Conservation (phyloP, 2,329 filamentous ascomycete genomes). For the Coniochaeta sp. region DNA sequence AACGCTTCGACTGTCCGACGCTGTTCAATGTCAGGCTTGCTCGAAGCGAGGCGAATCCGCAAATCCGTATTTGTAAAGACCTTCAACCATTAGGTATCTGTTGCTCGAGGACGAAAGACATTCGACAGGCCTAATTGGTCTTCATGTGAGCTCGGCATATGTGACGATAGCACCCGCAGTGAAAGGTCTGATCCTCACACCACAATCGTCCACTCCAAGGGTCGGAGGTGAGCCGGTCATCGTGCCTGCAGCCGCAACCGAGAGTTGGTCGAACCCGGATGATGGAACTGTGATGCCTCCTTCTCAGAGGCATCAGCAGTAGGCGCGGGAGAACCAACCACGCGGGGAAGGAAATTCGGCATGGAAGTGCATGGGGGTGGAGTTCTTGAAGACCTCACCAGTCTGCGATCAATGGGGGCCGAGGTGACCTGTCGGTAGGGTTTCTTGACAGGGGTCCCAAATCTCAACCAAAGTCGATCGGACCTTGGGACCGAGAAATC, state of each 20-base stretch:
- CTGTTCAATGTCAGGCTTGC: not conserved
- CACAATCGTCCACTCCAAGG: not conserved
- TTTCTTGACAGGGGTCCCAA: not conserved
- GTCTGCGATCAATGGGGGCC: not conserved
- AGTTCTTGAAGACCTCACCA: not conserved
- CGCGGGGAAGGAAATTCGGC: not conserved
- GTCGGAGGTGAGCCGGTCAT: not conserved
- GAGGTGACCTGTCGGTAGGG: not conserved
- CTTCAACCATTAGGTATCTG: not conserved
- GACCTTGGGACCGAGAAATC: not conserved
- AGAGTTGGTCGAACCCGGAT: not conserved
- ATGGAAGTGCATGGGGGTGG: too few species aligned
- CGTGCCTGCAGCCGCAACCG: not conserved
- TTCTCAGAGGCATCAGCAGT: not conserved
- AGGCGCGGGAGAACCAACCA: not conserved
- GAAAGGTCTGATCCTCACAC: not conserved
- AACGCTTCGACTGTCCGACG: not conserved
- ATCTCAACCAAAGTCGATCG: not conserved
- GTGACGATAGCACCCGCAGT: not conserved
- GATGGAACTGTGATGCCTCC: not conserved
- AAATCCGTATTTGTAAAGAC: not conserved
- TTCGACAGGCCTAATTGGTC: not conserved
- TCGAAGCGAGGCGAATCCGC: not conserved
- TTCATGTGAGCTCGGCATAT: not conserved
- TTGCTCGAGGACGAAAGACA: not conserved